Base-by-base conservation (phyloP, 1,139 yeast species). In the Arxiozyma slooffiae region DNA sequence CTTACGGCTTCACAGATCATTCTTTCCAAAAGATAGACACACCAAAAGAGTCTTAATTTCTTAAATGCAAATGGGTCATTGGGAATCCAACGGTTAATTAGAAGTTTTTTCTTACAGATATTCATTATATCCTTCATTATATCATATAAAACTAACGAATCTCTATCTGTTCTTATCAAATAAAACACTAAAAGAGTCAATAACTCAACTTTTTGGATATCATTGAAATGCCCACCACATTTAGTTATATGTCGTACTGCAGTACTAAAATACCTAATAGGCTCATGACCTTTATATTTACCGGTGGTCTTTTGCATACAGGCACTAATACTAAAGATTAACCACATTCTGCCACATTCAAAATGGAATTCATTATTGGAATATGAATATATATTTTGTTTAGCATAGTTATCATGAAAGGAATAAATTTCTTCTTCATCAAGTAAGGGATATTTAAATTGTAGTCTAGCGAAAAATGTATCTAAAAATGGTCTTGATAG, bases 1-100 rank as follows among this genome's bases (percentile, higher is more conserved):
- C 81, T 80, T n/a, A 79, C 78, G 4, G 82, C 77, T 23, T 78
- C 73, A 36, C 79, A 73, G 47, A 78, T 75, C 65, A 79, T 71
- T 56, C 82, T 71, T 58, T 79, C 84, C 42, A 78, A 58, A 26
- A 76, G 58, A 60, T 78, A 79, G 16, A 75, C 73, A 56, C 80
- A 76, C 84, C 84, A 79, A 67, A 80, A 79, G 20, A 77, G 65
- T 53, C 82, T 71, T 62, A 77, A 63, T 55, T 71, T 71, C 43
- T 70, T 65, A 53, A 73, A 71, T 39, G 57, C 59, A 40, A 53
- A 52, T 14, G 56, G 55, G 45, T 64, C 63, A 52, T 74, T 70
- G 0, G 72, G 60, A 45, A 61, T 62, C 50, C 70, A 61, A 52
- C 67, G 68, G 54, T 75, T 74, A 46, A 77, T 57, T 20, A 64